Base-by-base conservation (phyloP, 345 rosid species). In the Cardamine occulta region DNA sequence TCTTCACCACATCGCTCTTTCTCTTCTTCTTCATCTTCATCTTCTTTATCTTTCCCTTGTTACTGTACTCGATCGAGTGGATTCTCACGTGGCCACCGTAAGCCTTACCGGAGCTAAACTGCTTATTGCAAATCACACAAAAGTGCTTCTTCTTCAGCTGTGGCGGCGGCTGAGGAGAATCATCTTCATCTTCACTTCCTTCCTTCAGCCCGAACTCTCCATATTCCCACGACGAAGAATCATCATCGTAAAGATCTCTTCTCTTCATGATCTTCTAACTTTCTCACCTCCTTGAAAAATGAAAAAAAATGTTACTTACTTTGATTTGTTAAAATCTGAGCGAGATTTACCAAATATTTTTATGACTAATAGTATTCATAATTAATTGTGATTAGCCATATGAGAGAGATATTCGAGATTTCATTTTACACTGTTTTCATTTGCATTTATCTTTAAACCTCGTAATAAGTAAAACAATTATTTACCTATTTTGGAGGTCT, bases 61-160 rank as follows among this genome's bases (percentile, higher is more conserved):
- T 60, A 4, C 17, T 74, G 48, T 53, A 68, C 54, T 63, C 81
- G 11, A 28, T 80, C 12, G 78, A 73, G 18, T 83, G 86, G 42
- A 83, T 80, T 28, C 86, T 78, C 56, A 80, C 79, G 4, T 83
- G 86, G 3, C 86, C 86, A 18, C 84, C 84, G 12, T 76, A 68
- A 1, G 86, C 86, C 51, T 83, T 83, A 18, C 86, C 86, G 8
- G 78, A 80, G 62, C 47, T 45, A 54, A 83, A 83, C 47, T 61
- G 80, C 26, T 78, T 83, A 15, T 35, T 11, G 45, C 86, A 83
- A 8, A 83, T 56, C 59, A 72, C 60, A 61, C 84, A 83, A 2
- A 62, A 57, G 68, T 80, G 82, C 8, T 52, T 75, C 49, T 42
- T 64, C 9, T 32, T 26, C 4, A 61, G 69, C 44, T 48, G 56